These are phyloP conservation scores for Globisporangium ultimum DNA, from an alignment of 352 stramenopile genomes.

Conservation along the genomic window DNA sequence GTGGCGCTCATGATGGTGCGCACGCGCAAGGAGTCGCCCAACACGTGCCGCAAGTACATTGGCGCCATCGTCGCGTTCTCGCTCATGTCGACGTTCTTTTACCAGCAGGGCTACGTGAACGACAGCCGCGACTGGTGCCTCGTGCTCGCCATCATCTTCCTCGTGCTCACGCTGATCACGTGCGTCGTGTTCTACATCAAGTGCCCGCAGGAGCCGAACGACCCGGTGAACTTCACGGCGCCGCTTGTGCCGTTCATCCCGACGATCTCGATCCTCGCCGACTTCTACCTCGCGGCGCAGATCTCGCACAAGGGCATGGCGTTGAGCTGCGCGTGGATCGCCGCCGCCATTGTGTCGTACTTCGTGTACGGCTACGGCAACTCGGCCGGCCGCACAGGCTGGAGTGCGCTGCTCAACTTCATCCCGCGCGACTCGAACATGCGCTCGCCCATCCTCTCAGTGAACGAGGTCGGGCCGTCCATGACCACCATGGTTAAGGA, in stretches of 20 bases:
- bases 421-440: conserved; percentile 40
- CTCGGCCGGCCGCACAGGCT: conserved; percentile 57
- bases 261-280: conserved; percentile 46
- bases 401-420: conserved; percentile 48
- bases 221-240: conserved; percentile 43
- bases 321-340: conserved; percentile 50
- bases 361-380: conserved; percentile 74
- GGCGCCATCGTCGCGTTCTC: conserved; percentile 32
- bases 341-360: conserved; percentile 61
- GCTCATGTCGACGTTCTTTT: conserved; percentile 50
- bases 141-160: conserved; percentile 42
- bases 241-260: conserved; percentile 73
- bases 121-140: conserved; percentile 29
- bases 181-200: conserved; percentile 47
- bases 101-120: conserved; percentile 71
- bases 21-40: conserved; percentile 51
- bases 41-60: conserved; percentile 38
- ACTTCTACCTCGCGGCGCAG: conserved; percentile 74
- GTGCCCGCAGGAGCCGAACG: conserved; percentile 50
- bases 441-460: conserved; percentile 52
- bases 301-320: conserved; percentile 50
- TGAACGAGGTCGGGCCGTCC: conserved; percentile 38
- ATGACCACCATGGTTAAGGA: conserved; percentile 32
- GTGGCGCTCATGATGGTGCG: conserved; percentile 72
- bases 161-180: conserved; percentile 29